Base-by-base conservation (phyloP, 306 rosid genomes). In the Acacia crassicarpa region DNA sequence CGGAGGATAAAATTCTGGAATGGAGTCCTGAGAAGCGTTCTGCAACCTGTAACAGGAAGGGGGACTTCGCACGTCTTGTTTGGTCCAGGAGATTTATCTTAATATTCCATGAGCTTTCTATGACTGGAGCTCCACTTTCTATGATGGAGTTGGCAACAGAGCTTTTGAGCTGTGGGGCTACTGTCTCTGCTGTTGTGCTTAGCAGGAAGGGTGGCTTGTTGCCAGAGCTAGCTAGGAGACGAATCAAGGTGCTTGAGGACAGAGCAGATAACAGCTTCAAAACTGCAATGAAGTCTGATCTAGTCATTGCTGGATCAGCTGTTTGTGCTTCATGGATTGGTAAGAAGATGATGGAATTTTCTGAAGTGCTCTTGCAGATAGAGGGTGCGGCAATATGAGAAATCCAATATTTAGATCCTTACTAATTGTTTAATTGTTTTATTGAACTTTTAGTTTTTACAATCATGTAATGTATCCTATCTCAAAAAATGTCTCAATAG, bases 251-350 rank as follows among this genome's bases (percentile, higher is more conserved):
- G 78, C 91, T 95, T 40, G 95, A 95, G 38, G 98, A 93, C 85
- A 95, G 89, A 83, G 89, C 78, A 33, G 86, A 85, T 74, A 84
- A 77, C 77, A 95, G 97, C 89, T 95, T 91, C 80, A 91, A 84
- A 84, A 83, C 86, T 76, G 92, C 97, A 19, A 83, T 86, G 92
- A 93, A 87, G 82, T 86, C 94, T 43, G 97, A 94, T 83, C 87
- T 95, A 41, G 90, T 95, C 76, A 86, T 95, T 78, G 98, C 98
- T 33, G 97, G 98, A 69, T 95, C 97, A 62, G 98, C 97, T 48
- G 94, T 88, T 61, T 95, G 97, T 90, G 93, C 97, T 72, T 91
- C 95, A 51, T 95, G 98, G 98, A 91, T 95, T 38, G 98, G 98
- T 95, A 87, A 82, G 97, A 85, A 67, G 32, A 46, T 23, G 79